Conservation (phyloP, 140 eudicot genomes). For the Cichorium intybus region DNA sequence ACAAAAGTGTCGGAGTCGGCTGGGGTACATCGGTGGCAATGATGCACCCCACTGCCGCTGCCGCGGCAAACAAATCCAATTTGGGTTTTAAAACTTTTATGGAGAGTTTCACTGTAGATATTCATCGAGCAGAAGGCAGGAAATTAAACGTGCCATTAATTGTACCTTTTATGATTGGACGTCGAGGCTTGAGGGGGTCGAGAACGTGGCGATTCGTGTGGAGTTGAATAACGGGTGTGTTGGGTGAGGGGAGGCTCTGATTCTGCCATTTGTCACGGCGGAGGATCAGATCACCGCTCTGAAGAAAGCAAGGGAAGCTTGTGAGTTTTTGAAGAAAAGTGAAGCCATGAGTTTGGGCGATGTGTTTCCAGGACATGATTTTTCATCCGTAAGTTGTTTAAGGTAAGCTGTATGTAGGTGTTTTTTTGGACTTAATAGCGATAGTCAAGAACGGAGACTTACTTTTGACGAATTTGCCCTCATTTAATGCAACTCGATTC, state of each 20-base stretch:
- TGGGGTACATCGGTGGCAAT: background rate
- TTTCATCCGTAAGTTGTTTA: slow-evolving; percentile 77
- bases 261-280: slow-evolving; percentile 79
- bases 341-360: too few relatives aligned
- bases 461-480: too few relatives aligned
- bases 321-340: slow-evolving; percentile 42
- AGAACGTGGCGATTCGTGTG: slow-evolving; percentile 52
- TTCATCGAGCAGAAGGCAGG: slow-evolving; percentile 66
- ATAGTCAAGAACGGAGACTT: too few relatives aligned
- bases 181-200: too few relatives aligned
- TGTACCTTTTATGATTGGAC: too few relatives aligned
- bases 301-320: slow-evolving; percentile 52
- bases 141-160: too few relatives aligned
- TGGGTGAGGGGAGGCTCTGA: slow-evolving; percentile 93
- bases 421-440: too few relatives aligned
- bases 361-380: slow-evolving; percentile 63
- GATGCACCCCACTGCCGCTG: background rate
- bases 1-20: background rate
- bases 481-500: too few relatives aligned
- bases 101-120: slow-evolving; percentile 54
- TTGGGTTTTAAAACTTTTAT: slow-evolving; percentile 59
- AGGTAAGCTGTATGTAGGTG: too few relatives aligned
- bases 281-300: slow-evolving; percentile 76
- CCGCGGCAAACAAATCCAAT: slow-evolving; percentile 4
- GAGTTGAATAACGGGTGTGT: slow-evolving; percentile 77